phyloP scores from a whole-genome alignment of 768 basidiomycete species.

The Rhizopogon rudus region DNA sequence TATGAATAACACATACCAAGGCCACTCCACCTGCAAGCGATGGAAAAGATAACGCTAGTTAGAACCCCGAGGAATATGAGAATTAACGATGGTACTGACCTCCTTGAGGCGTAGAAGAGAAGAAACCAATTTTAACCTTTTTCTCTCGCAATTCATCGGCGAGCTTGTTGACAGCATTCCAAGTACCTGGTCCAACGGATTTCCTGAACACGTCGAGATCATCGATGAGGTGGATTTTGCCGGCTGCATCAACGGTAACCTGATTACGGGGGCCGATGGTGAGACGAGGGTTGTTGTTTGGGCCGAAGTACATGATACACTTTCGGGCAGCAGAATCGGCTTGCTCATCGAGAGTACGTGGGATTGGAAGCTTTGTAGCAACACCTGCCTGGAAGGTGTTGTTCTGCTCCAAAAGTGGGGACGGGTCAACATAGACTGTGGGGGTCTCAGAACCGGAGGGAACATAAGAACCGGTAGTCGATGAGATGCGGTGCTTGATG shows the following conservation, averaged over 20 bases:
- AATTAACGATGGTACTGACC: slow-evolving; percentile 38
- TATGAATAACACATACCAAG: slow-evolving; percentile 50
- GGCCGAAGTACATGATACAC: slow-evolving; percentile 78
- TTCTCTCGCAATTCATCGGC: slow-evolving; percentile 82
- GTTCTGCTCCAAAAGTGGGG: slow-evolving; percentile 40
- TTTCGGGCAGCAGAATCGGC: slow-evolving; percentile 86
- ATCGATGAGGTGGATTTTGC: slow-evolving; percentile 82
- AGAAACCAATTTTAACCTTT: slow-evolving; percentile 88
- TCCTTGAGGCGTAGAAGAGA: slow-evolving; percentile 94
- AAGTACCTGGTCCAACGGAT: slow-evolving; percentile 68
- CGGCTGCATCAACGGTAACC: slow-evolving; percentile 82
- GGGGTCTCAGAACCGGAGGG: slow-evolving; percentile 77
- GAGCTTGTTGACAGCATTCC: slow-evolving; percentile 78
- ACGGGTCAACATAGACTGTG: slow-evolving; percentile 57
- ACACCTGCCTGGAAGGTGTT: slow-evolving; percentile 41
- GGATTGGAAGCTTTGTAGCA: slow-evolving; percentile 60
- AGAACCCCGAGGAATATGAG: slow-evolving; percentile 13
- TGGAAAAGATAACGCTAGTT: slow-evolving; percentile 16
- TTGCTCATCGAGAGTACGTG: slow-evolving; percentile 77
- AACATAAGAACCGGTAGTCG: slow-evolving; percentile 73
- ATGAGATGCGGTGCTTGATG: slow-evolving; percentile 78
- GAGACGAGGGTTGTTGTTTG: slow-evolving; percentile 78
- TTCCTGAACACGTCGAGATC: slow-evolving; percentile 74
- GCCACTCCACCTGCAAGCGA: slow-evolving; percentile 77
- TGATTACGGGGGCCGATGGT: slow-evolving; percentile 81